Evolutionary conservation across 2,329 filamentous ascomycete genomes (phyloP), one percentile per base, ranked within the genome.

Genomic region (Calonectria crousiana): DNA sequence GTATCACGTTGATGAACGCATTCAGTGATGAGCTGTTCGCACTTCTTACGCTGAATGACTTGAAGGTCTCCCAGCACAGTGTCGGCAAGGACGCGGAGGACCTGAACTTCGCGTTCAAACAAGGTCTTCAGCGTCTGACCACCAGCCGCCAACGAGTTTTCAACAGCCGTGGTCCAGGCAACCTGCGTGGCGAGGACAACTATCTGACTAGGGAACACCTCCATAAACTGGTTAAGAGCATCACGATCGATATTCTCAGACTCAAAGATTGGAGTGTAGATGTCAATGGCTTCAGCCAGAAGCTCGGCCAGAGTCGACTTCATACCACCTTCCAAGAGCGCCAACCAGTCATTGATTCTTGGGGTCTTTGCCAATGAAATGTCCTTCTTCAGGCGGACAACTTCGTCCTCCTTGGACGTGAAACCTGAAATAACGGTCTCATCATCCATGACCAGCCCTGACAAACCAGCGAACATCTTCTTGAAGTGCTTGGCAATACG

Each of bases 401-500:
- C 90, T 85, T 99, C 97, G 67, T 94, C 96, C 85, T 99, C 97
- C 83, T 98, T 98, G 0, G 97, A 99, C 3, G 94, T 97, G 81
- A 98, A 96, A 9, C 95, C 96, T 32, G 94, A 93, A 76, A 99
- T 98, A 75, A 95, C 92, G 32, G 93, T 92, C 80, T 98, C 95
- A 69, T 98, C 95, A 78, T 98, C 95, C 88, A 98, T 96, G 52
- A 96, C 89, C 44, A 99, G 90, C 4, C 97, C 97, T 6, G 94
- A 96, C 62, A 99, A 89, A 75, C 97, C 97, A 76, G 97, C 97
- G 88, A 99, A 99, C 97, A 99, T 99, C 89, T 99, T 99, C 84
- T 98, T 96, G 88, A 99, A 95, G 87, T 99, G 97, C 84, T 99
- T 99, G 51, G 97, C 95, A 78, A 99, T 97, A 69, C 97, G 95